Percentiles rank a stretch among this genome's conserved stretches.
Evolutionary conservation across 345 rosid species (phyloP).

Genomic region (Acer campestre): DNA sequence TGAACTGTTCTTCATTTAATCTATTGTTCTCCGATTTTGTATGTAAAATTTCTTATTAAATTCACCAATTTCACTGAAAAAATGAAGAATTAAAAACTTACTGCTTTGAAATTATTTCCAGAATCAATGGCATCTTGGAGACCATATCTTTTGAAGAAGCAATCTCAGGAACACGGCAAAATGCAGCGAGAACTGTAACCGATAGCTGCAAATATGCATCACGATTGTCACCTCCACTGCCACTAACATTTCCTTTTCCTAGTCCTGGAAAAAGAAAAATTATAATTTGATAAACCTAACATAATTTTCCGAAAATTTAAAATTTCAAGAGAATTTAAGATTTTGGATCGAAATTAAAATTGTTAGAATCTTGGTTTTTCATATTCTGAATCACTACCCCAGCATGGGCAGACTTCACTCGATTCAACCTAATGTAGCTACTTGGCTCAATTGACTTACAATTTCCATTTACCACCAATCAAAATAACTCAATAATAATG

Average conservation of each 20-base stretch:
- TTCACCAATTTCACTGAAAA: not conserved
- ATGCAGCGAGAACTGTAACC: constrained; percentile 71
- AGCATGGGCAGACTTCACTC: not conserved
- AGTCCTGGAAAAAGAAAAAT: constrained; percentile 32
- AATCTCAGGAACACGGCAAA: constrained; percentile 73
- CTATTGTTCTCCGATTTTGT: not conserved
- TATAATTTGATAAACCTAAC: not conserved
- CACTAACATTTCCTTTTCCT: constrained; percentile 47
- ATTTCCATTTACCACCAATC: not conserved
- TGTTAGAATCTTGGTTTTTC: not conserved
- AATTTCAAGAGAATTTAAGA: not conserved
- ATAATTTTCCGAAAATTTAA: not conserved
- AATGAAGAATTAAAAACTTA: constrained; percentile 28
- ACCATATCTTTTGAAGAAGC: constrained; percentile 77
- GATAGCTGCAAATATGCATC: constrained; percentile 80
- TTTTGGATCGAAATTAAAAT: not conserved
- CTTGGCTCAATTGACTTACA: not conserved
- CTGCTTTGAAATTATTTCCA: constrained; percentile 59
- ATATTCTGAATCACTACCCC: not conserved
- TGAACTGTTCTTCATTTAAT: not conserved
- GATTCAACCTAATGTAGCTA: not conserved
- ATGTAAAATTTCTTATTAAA: not conserved
- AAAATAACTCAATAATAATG: too few species aligned
- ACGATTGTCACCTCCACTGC: constrained; percentile 48
- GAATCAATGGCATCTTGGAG: constrained; percentile 60